Conservation (phyloP, 2,329 filamentous ascomycete species). For the Verticillium isaacii region DNA sequence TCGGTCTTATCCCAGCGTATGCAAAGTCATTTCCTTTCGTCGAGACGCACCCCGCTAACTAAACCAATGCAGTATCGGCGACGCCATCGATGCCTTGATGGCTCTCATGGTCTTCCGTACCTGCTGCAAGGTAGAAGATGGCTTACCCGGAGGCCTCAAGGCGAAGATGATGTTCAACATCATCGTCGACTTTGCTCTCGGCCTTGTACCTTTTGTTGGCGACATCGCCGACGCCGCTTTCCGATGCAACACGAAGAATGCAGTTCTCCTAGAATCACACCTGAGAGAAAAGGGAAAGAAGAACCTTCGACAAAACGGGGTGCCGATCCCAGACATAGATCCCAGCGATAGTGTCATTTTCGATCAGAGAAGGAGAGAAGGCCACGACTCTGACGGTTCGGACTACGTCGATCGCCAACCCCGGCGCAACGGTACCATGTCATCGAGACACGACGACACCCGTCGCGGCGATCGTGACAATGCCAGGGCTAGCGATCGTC, state of each 20-base stretch:
- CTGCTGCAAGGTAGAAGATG: conserved; percentile 71
- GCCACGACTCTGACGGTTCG: not conserved
- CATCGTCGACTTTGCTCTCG: conserved; percentile 65
- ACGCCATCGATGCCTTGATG: conserved; percentile 67
- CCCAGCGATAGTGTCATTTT: conserved; percentile 49
- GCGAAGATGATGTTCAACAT: conserved; percentile 79
- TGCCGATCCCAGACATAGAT: conserved; percentile 41
- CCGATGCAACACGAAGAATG: conserved; percentile 74
- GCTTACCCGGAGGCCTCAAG: conserved; percentile 58
- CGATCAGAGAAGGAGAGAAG: conserved; percentile 28
- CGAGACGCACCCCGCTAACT: not conserved
- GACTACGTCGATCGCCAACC: not conserved
- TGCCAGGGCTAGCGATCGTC: not conserved
- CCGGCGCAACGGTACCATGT: conserved; percentile 15
- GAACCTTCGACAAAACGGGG: conserved; percentile 41
- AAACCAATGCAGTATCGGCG: conserved; percentile 55
- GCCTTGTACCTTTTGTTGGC: conserved; percentile 71
- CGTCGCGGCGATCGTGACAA: not conserved
- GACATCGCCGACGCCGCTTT: conserved; percentile 69
- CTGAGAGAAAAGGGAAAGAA: conserved; percentile 64
- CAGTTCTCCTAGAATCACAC: conserved; percentile 62
- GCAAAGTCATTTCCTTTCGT: conserved; percentile 26
- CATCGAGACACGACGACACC: conserved; percentile 10
- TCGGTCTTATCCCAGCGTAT: conserved; percentile 78
- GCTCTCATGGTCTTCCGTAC: conserved; percentile 70